Percentiles rank a stretch among this genome's conserved stretches.
Evolutionary conservation across 2,329 filamentous ascomycete genomes (phyloP).

Genomic region (Apiospora arundinis): DNA sequence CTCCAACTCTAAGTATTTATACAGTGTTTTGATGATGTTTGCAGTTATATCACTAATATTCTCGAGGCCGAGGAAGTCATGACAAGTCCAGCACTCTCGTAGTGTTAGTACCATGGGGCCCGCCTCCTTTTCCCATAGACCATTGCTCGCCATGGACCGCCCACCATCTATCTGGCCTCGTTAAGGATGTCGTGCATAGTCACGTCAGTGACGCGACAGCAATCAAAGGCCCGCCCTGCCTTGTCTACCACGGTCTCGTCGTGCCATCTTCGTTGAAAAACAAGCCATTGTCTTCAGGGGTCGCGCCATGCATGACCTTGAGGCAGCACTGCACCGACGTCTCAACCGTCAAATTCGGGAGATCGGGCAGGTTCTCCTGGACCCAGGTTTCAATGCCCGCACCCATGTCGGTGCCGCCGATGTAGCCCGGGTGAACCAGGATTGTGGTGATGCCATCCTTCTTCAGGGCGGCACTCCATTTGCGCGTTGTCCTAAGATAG

Average conservation of each 20-base stretch:
- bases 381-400: not conserved
- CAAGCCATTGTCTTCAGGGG: not conserved
- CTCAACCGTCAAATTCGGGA: not conserved
- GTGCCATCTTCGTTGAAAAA: not conserved
- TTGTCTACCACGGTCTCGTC: not conserved
- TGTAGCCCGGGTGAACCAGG: not conserved
- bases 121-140: not conserved
- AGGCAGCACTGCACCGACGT: not conserved
- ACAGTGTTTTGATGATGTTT: not conserved
- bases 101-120: not conserved
- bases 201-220: no score
- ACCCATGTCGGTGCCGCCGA: not conserved
- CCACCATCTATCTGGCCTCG: not conserved
- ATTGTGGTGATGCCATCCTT: not conserved
- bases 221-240: not conserved
- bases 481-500: not conserved
- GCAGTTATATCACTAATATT: not conserved
- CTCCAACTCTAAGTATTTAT: no score
- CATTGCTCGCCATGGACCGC: not conserved
- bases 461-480: not conserved
- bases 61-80: not conserved
- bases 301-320: not conserved
- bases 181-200: not conserved
- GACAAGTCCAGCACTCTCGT: no score
- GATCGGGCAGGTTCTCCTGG: not conserved